These are phyloP conservation scores for Amanita brunnescens DNA, from an alignment of 768 basidiomycete species.

Conservation along the genomic window DNA sequence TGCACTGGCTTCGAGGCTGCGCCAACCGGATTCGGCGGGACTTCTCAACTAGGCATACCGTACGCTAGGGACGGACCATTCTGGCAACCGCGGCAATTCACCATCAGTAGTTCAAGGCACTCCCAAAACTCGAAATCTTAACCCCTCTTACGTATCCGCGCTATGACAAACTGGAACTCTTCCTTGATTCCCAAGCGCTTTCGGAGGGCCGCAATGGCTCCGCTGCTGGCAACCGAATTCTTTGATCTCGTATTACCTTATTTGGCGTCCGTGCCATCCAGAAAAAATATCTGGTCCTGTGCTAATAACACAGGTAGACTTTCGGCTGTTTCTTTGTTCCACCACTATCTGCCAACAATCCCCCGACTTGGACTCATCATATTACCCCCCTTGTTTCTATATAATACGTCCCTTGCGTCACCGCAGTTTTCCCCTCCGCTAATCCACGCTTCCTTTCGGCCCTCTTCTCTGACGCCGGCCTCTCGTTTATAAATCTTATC, in stretches of 20 bases:
- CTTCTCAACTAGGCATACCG: not conserved
- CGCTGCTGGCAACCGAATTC: not conserved
- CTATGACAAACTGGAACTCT: not conserved
- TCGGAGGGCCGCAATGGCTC: not conserved
- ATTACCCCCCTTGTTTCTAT: not conserved
- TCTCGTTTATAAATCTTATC: constrained; percentile 1
- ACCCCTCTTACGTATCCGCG: not conserved
- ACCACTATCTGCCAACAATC: not conserved
- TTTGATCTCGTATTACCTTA: not conserved
- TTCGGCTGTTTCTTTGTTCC: constrained; percentile 8
- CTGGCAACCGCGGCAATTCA: constrained; percentile 3
- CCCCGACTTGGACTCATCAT: not conserved
- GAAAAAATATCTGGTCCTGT: not conserved
- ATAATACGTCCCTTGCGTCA: not conserved
- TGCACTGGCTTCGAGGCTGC: no score
- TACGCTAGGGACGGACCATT: not conserved
- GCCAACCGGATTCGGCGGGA: not conserved
- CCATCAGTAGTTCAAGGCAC: not conserved
- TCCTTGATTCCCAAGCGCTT: not conserved
- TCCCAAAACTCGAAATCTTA: not conserved
- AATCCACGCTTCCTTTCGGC: not conserved
- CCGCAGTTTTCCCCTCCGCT: not conserved
- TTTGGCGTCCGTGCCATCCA: not conserved
- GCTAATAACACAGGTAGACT: not conserved
- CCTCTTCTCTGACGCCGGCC: not conserved